Base-by-base conservation (phyloP, 306 rosid genomes). In the Quercus parvula region DNA sequence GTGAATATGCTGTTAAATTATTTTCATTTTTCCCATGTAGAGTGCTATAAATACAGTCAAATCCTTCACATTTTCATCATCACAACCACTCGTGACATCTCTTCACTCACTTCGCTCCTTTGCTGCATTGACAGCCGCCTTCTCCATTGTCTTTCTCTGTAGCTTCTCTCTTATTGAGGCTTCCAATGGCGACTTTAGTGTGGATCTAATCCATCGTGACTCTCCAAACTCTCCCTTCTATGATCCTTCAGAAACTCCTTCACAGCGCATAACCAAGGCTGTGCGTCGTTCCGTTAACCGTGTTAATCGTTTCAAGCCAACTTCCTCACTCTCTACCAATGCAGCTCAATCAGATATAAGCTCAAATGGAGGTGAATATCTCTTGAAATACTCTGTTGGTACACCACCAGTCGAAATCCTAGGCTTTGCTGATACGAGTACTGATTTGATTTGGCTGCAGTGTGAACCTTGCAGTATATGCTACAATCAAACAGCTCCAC, bases 391-490 rank as follows among this genome's bases (percentile, higher is more conserved):
- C 20, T 77, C 89, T 0, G 1, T 92, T 8, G 97, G 97, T 8
- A 88, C 92, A 2, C 97, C 97, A 0, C 89, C 91, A 1, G 31
- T 84, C 56, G 11, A 66, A 1, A 9, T 84, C 49, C 22, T 73
- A 0, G 92, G 85, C 33, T 15, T 85, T 15, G 85, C 76, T 1
- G 97, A 92, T 44, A 92, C 92, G 0, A 92, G 92, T 2, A 92
- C 92, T 51, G 86, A 79, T 57, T 68, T 92, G 5, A 59, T 81
- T 6, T 92, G 97, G 94, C 55, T 79, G 0, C 97, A 90, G 19
- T 92, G 97, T 76, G 0, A 51, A 8, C 97, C 92, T 5, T 92
- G 97, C 75, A 0, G 7, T 0, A 0, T 1, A 0, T 92, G 97
- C 56, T 90, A 70, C 88, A 19, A 41, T 11, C 92, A 92, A 70